Base-by-base conservation (phyloP, 805 yeast genomes). In the Candida suzukii region DNA sequence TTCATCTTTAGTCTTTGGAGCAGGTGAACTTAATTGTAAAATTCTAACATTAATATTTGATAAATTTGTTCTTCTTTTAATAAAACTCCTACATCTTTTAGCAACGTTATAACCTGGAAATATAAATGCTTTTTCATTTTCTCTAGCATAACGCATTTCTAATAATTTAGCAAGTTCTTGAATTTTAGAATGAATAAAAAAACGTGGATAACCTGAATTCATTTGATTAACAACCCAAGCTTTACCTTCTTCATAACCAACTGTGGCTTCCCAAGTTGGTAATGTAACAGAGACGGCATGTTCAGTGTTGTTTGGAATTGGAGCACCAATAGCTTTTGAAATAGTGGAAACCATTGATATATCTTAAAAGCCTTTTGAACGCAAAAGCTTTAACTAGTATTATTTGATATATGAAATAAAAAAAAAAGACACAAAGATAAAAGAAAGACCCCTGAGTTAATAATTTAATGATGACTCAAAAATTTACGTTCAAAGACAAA, bases 221-320 rank as follows among this genome's bases (percentile, higher is more conserved):
- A 91, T 84, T 57, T 78, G 77, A 36, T 68, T 63, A 16, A 82
- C 80, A 4, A 88, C 87, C 83, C 88, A 80, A 18, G 74, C 80
- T 53, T 85, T 81, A 17, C 96, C 95, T 60, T 86, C 93, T 58
- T 88, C 96, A 55, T 93, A 93, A 3, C 88, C 96, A 1, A 93
- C 84, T 4, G 84, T 87, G 35, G 95, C 88, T 38, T 78, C 83
- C 99, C 98, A 93, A 0, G 96, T 85, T 8, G 99, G 99, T 27
- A 91, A 70, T 2, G 95, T 85, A 37, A 91, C 97, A 12, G 96
- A 86, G 2, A 91, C 96, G 0, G 97, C 96, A 61, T 93, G 98
- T 3, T 83, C 80, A 0, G 95, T 83, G 58, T 87, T 81, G 45
- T 85, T 82, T 3, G 99, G 97, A 44, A 93, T 90, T 2, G 96